Percentiles rank a stretch among this genome's conserved stretches.
Conservation (phyloP, 768 basidiomycete species). For the Candolleomyces eurysporus region DNA sequence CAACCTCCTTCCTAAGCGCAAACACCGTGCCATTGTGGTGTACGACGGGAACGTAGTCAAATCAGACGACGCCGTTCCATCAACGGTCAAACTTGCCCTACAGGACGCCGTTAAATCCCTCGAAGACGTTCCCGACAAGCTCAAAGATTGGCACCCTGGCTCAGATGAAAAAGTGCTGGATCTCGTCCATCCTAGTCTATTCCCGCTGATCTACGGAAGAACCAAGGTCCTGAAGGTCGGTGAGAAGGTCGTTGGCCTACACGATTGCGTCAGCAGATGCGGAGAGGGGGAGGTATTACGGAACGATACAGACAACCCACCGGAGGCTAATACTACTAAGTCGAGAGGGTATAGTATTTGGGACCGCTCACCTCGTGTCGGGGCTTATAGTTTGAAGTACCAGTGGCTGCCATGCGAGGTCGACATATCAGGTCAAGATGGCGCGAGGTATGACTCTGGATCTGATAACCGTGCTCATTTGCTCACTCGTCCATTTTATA, state of each 20-base stretch:
- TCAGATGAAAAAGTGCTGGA: slow-evolving; percentile 41
- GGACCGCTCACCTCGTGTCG: neutral
- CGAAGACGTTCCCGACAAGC: slow-evolving; percentile 29
- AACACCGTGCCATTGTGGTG: slow-evolving; percentile 12
- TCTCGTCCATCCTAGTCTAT: slow-evolving; percentile 43
- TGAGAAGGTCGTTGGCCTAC: slow-evolving; percentile 4
- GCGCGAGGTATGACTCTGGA: slow-evolving; percentile 12
- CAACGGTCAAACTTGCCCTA: slow-evolving; percentile 15
- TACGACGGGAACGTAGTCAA: slow-evolving; percentile 21
- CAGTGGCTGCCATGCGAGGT: slow-evolving; percentile 17
- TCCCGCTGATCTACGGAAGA: slow-evolving; percentile 30
- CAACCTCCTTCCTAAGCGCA: slow-evolving; percentile 6
- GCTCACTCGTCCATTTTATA: neutral
- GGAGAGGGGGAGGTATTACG: slow-evolving; percentile 15
- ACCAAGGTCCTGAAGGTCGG: neutral
- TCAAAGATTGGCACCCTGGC: slow-evolving; percentile 45
- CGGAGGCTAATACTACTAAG: neutral
- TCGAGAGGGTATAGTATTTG: too few relatives aligned
- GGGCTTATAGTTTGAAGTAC: slow-evolving; percentile 9
- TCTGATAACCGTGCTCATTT: neutral
- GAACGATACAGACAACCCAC: neutral
- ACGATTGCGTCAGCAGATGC: slow-evolving; percentile 14
- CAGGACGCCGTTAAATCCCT: slow-evolving; percentile 21
- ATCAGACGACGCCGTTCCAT: slow-evolving; percentile 28
- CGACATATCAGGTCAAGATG: slow-evolving; percentile 11